Base-by-base conservation (phyloP, 2,329 filamentous ascomycete genomes). In the Sodiomyces alkalinus region DNA sequence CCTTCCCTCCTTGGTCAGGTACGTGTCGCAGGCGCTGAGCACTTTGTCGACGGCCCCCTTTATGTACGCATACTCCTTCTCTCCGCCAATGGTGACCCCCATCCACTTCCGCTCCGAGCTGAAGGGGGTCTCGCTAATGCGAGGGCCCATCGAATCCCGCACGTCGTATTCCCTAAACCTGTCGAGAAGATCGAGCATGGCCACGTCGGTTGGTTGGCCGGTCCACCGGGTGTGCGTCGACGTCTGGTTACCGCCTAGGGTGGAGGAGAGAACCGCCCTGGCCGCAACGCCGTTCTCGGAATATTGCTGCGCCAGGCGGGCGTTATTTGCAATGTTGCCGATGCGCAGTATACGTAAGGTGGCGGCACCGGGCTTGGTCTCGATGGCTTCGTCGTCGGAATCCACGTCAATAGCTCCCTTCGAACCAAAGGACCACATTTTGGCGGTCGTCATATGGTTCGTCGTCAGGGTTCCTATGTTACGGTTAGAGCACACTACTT, bases 71-170 rank as follows among this genome's bases (percentile, higher is more conserved):
- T 83, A 75, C 43, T 92, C 81, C 35, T 74, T 73, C 26, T 71
- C 64, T 14, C 63, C 59, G 23, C 73, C 74, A 40, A 94, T 80
- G 2, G 85, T 79, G 17, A 94, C 86, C 19, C 92, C 92, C 92
- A 98, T 98, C 87, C 87, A 98, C 53, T 98, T 98, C 32, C 87
- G 72, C 48, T 93, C 85, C 1, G 90, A 98, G 48, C 87, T 96
- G 53, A 98, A 98, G 0, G 90, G 86, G 0, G 82, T 86, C 51
- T 98, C 90, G 23, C 74, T 74, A 18, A 79, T 70, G 27, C 87
- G 79, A 18, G 69, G 66, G n/a, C 85, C 85, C 30, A 93, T 72
- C 7, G 80, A 77, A 26, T 90, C 79, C 35, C 92, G 76, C 25
- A 92, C 74, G 53, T 98, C 90, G 39, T 92, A 81, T 50, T 94